Evolutionary conservation across 352 stramenopile species (phyloP), one percentile per base, ranked within the genome.

Genomic region (Globisporangium paddicum): DNA sequence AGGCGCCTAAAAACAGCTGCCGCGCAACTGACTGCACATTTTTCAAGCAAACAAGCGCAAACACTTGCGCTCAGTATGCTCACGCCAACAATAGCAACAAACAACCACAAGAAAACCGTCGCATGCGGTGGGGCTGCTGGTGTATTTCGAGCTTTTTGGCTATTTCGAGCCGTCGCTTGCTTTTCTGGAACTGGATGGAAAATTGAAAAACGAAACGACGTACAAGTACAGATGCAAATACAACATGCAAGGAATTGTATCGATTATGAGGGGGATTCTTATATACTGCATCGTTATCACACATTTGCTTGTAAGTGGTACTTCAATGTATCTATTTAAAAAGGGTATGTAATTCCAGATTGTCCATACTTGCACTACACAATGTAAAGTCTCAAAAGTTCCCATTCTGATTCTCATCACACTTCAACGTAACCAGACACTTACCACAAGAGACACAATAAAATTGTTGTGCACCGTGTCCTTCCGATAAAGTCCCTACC

Each of bases 1-100:
- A 26, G 47, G 47, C 47, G 47, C 47, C 41, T 54, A 54, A 46
- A 57, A 57, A 57, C 50, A 57, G 50, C 50, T 46, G 50, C 10
- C 11, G 38, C 5, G 9, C 38, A 44, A 44, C 38, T 44, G 38
- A 44, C 38, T 44, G 38, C 38, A 56, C 34, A 32, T 32, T 32
- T 32, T 6, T 37, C 48, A 21, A 42, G 18, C 19, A 48, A 16
- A 35, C 30, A 47, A 18, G 37, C 37, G 37, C 45, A 52, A 51
- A 13, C 45, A 28, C 30, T 45, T 23, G 23, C 37, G 52, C 25
- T 58, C 38, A 46, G 28, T 49, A 58, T 58, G 52, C 52, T 11
- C 35, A 23, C 30, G 28, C 42, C 38, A 44, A 19, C 38, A 44
- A 44, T 44, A 44, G 38, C 38, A 44, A 42, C n/a, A n/a, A n/a